Conservation (phyloP, 1,139 yeast species). For the Lodderomyces oxycetoniae region DNA sequence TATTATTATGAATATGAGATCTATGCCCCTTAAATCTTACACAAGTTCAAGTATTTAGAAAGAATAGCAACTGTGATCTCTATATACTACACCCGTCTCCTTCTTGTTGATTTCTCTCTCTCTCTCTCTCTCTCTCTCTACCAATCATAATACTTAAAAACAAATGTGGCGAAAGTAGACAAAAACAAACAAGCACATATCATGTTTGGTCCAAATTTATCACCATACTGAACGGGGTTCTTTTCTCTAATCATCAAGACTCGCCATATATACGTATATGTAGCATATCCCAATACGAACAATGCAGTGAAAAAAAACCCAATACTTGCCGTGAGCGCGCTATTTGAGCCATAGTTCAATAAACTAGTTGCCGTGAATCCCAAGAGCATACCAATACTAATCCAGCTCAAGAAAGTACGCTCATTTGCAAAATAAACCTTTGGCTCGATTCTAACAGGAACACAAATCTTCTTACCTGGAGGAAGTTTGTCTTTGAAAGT, state of each 20-base stretch:
- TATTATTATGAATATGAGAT: too few relatives aligned
- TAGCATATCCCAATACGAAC: conserved; percentile 67
- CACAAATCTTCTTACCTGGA: conserved; percentile 67
- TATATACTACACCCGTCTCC: neutral
- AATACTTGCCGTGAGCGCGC: conserved; percentile 76
- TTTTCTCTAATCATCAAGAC: conserved; percentile 78
- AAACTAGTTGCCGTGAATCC: conserved; percentile 72
- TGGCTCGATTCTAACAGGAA: conserved; percentile 79
- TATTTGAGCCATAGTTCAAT: conserved; percentile 61
- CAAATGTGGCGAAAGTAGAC: conserved; percentile 69
- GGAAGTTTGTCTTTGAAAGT: conserved; percentile 59
- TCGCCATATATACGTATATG: conserved; percentile 74
- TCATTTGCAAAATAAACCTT: conserved; percentile 83
- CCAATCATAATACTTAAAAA: conserved; percentile 44
- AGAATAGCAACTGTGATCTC: too few relatives aligned
- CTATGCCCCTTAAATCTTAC: too few relatives aligned
- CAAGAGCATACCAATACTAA: conserved; percentile 65
- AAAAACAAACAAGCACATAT: conserved; percentile 71
- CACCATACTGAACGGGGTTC: conserved; percentile 81
- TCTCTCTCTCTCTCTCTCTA: conserved; percentile 2
- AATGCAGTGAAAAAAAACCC: conserved; percentile 87
- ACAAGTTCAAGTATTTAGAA: too few relatives aligned
- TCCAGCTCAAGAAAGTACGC: conserved; percentile 75
- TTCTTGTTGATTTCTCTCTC: neutral
- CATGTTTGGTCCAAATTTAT: conserved; percentile 79